Conservation (phyloP, 1,284 basidiomycete species). For the Papiliotrema laurentii region DNA sequence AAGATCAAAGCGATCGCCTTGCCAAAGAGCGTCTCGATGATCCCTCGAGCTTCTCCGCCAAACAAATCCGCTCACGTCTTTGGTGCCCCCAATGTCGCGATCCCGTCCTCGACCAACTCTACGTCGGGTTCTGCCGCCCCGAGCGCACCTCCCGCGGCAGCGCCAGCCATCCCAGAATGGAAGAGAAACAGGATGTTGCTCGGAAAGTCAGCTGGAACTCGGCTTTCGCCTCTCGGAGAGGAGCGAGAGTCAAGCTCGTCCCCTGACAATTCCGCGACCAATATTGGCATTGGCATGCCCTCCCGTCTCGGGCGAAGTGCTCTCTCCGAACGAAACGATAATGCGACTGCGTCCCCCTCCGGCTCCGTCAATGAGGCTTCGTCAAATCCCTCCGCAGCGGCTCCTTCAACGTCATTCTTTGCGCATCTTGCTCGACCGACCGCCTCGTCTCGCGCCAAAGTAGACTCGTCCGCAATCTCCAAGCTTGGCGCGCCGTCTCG, state of each 20-base stretch:
- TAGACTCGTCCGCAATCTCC: neutral
- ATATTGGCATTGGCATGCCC: neutral
- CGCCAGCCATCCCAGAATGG: conserved; percentile 15
- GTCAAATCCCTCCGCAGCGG: neutral
- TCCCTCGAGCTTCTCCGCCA: neutral
- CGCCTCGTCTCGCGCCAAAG: neutral
- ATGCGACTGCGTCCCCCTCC: neutral
- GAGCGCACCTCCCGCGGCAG: no score
- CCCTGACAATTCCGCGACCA: neutral
- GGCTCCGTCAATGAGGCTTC: neutral
- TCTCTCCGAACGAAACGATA: neutral
- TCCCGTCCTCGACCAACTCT: neutral
- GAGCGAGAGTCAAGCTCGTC: neutral
- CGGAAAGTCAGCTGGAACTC: conserved; percentile 8
- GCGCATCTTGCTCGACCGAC: neutral
- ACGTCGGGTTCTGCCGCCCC: neutral
- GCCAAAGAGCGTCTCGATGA: neutral
- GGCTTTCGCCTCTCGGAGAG: conserved; percentile 1
- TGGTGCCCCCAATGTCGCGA: neutral
- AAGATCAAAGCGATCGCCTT: neutral
- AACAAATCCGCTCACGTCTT: neutral
- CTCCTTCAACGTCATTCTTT: no score
- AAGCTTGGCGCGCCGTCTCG: neutral
- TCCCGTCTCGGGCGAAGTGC: neutral
- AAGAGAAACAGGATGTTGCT: conserved; percentile 21